These are phyloP conservation scores for Cystofilobasidium capitatum DNA, from an alignment of 768 basidiomycete species.

Conservation along the genomic window DNA sequence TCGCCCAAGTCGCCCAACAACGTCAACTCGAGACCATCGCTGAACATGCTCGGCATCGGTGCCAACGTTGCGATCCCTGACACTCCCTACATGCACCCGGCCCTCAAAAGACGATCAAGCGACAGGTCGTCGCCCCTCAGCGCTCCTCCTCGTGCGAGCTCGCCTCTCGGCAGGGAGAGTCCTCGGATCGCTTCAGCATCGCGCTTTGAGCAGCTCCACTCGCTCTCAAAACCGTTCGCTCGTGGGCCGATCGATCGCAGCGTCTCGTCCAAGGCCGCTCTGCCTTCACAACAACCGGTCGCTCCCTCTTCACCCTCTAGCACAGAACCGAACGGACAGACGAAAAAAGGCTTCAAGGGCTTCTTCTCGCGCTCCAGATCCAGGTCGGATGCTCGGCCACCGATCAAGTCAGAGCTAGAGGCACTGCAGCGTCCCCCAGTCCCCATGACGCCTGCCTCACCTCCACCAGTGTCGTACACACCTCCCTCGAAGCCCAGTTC, in stretches of 20 bases:
- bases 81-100: background rate
- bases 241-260: background rate
- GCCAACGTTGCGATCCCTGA: background rate
- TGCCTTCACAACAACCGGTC: background rate
- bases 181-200: background rate
- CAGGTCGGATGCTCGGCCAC: constrained; percentile 1
- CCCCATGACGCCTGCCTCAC: background rate
- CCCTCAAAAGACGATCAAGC: background rate
- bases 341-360: background rate
- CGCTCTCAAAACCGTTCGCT: background rate
- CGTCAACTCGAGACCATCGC: background rate
- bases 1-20: background rate
- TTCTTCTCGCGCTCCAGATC: background rate
- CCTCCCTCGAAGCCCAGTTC: background rate
- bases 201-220: background rate
- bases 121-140: background rate
- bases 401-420: background rate
- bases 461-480: background rate
- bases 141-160: background rate
- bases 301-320: background rate
- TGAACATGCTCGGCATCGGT: background rate
- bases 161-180: background rate
- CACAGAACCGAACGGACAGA: background rate
- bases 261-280: background rate
- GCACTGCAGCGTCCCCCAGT: background rate